A percentile compares a stretch with the other conserved stretches of the same genome.
Evolutionary conservation across 2,329 filamentous ascomycete species (phyloP).

Genomic region (Aureobasidium zeae): DNA sequence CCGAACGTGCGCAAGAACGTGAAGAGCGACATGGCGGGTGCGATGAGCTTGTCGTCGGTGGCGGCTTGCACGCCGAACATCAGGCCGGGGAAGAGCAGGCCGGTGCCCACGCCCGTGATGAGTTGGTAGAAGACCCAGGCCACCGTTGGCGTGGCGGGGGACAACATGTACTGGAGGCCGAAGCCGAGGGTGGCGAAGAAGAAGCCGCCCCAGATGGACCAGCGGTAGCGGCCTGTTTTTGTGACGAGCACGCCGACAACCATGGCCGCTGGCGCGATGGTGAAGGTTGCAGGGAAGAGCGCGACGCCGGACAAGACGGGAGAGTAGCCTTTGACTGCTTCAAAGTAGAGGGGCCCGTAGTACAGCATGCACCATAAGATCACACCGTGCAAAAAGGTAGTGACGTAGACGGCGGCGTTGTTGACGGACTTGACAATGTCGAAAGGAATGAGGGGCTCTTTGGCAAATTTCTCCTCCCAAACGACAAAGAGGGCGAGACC

Average conservation of each 20-base stretch:
- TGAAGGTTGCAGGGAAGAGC: conserved; percentile 31
- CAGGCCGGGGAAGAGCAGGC: conserved; percentile 33
- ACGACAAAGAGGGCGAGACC: conserved; percentile 32
- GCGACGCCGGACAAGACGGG: conserved; percentile 32
- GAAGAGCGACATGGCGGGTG: conserved; percentile 33
- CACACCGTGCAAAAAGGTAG: conserved; percentile 33
- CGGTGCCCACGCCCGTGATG: conserved; percentile 43
- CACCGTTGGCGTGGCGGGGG: conserved; percentile 28
- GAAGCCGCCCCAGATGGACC: conserved; percentile 55
- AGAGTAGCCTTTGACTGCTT: conserved; percentile 32
- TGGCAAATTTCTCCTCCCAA: conserved; percentile 29
- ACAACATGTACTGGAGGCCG: conserved; percentile 35
- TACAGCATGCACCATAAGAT: conserved; percentile 29
- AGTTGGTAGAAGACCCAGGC: conserved; percentile 37
- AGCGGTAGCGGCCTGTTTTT: conserved; percentile 33
- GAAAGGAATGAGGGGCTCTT: conserved; percentile 34
- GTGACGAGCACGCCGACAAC: conserved; percentile 24
- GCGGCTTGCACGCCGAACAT: conserved; percentile 37
- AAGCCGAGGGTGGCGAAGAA: conserved; percentile 31
- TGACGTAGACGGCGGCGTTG: conserved; percentile 21
- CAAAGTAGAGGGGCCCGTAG: conserved; percentile 36
- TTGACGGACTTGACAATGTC: conserved; percentile 15
- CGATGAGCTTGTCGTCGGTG: conserved; percentile 30
- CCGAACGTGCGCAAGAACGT: conserved; percentile 41
- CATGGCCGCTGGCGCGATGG: conserved; percentile 16